Percentiles rank a stretch among this genome's conserved stretches.
These are phyloP conservation scores for Daldinia sp. DNA, from an alignment of 2,329 filamentous ascomycete species.

Conservation along the genomic window DNA sequence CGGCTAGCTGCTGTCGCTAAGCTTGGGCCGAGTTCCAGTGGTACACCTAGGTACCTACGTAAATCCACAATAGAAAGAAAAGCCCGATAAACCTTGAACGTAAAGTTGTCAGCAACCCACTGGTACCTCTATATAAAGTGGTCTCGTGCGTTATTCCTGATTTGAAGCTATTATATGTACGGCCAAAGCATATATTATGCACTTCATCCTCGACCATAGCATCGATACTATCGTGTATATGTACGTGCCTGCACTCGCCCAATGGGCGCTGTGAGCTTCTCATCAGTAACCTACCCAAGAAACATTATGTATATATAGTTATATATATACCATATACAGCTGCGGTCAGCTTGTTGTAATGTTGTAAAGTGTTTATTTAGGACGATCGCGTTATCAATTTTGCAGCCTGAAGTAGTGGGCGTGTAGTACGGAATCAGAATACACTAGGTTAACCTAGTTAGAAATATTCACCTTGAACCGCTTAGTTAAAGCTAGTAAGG, in stretches of 20 bases:
- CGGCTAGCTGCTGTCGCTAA: conserved; percentile 18
- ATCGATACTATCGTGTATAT: not conserved
- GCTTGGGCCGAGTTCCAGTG: not conserved
- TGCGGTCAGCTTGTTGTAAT: conserved; percentile 31
- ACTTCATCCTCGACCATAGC: conserved; percentile 5
- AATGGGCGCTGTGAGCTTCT: conserved; percentile 1
- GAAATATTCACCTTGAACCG: conserved; percentile 28
- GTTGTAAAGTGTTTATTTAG: not conserved
- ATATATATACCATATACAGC: not conserved
- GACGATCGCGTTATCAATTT: conserved; percentile 4
- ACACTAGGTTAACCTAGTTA: too few relatives aligned
- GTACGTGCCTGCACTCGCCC: not conserved
- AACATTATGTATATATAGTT: conserved; percentile 19
- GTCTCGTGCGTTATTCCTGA: conserved; percentile 11
- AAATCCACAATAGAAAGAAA: not conserved
- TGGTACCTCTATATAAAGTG: too few relatives aligned
- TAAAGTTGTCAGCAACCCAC: conserved; percentile 1
- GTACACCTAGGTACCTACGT: not conserved
- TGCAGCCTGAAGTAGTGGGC: conserved; percentile 5
- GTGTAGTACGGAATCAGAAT: conserved; percentile 17
- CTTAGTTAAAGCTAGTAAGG: conserved; percentile 21
- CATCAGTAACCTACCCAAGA: conserved; percentile 15
- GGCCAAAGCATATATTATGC: conserved; percentile 26
- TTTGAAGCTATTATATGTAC: not conserved
- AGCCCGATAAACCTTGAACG: not conserved